Evolutionary conservation across 169 alveolate species (phyloP), one percentile per base, ranked within the genome.

Genomic region (Cardiosporidium cionae): DNA sequence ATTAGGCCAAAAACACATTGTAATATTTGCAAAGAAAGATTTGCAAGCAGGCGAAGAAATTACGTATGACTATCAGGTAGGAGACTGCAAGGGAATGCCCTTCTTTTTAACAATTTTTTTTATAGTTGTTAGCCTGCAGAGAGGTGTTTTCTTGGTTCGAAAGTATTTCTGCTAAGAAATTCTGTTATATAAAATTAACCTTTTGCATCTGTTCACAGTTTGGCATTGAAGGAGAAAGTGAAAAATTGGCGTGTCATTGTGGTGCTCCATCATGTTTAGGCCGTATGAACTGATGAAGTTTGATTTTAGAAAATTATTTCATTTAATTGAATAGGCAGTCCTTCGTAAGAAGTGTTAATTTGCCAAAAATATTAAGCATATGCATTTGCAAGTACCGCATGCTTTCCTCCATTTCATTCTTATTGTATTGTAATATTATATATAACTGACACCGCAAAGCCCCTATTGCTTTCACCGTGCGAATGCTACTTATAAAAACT

Each of bases 11-110:
- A 94, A 95, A 74, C 99, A 95, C 86, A 96, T 96, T 44, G 91
- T 96, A 58, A 88, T 96, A 25, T 91, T 91, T 70, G 97, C 99
- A 32, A 95, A 94, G 87, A 86, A 89, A 62, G 89, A 81, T 68
- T 91, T 96, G 67, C 86, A 86, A 53, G 86, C 92, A 32, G 97
- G 97, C 58, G 99, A 96, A 76, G 99, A 96, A 87, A 89, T 96
- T 31, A 95, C 99, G 9, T 95, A 96, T 84, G 98, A 95, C 84
- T 96, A 95, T 84, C 93, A 91, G 74, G 91, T 85, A 85, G 22
- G 58, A n/a, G n/a, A n/a, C n/a, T n/a, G n/a, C n/a, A n/a, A n/a
- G 7, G 71, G 25, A 7, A 54, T n/a, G 4, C 22, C 68, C 58
- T 36, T 32, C 58, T 0, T 7, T 16, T 7, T 3, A 0, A n/a